Evolutionary conservation across 192 early-diverging fungal genomes (phyloP).

Genomic region (Rhizoclosmatium sp.): DNA sequence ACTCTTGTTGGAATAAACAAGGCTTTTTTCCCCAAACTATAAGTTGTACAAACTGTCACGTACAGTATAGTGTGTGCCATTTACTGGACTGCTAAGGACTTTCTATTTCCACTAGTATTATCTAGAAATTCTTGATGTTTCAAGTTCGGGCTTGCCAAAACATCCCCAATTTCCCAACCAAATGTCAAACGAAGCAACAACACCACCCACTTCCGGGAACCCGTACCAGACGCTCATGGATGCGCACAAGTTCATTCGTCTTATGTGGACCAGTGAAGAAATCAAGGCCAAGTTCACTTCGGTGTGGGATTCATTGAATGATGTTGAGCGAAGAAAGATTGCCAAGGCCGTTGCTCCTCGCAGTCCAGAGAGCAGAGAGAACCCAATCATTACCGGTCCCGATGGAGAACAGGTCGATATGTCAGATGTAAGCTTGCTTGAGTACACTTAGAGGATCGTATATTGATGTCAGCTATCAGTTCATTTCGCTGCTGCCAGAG

Average conservation of each 20-base stretch:
- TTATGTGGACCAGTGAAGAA: background rate
- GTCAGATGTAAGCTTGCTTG: background rate
- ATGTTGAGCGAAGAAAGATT: background rate
- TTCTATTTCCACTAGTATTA: no score
- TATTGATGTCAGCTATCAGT: background rate
- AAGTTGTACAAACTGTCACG: no score
- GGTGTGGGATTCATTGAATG: background rate
- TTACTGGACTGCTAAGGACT: no score
- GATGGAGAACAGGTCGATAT: conserved; percentile 19
- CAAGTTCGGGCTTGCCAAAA: no score
- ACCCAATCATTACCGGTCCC: background rate
- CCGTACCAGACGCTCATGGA: background rate
- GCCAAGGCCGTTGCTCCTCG: background rate
- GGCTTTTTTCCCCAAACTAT: no score
- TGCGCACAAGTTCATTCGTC: background rate
- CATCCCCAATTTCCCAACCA: no score
- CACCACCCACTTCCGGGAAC: background rate
- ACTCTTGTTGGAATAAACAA: no score
- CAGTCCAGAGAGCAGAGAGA: conserved; percentile 15
- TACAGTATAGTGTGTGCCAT: no score
- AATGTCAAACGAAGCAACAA: no score
- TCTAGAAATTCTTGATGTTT: no score
- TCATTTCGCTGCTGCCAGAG: conserved; percentile 4
- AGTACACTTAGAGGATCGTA: background rate
- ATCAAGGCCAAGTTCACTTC: background rate